phyloP scores from a whole-genome alignment of 345 rosid species.

The Ceriops zippeliana region DNA sequence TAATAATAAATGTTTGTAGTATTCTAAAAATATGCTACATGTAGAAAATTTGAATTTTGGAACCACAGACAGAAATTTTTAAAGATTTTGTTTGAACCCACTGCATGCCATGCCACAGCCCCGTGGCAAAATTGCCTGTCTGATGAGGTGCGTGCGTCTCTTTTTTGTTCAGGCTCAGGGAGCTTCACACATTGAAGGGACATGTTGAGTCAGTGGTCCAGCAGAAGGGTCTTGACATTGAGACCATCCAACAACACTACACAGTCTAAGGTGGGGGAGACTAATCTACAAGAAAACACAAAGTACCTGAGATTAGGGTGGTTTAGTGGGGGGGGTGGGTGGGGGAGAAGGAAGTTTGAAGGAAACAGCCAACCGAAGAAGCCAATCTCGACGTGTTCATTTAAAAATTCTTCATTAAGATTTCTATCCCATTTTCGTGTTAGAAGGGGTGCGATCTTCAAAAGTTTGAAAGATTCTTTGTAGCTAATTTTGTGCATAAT shows the following conservation, averaged over 20 bases:
- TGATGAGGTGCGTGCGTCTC: background rate
- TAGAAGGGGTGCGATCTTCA: background rate
- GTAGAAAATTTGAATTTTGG: too few relatives aligned
- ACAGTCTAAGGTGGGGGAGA: constrained; percentile 34
- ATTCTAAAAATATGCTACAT: too few relatives aligned
- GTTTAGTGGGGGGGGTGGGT: background rate
- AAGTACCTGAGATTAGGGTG: background rate
- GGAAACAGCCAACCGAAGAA: background rate
- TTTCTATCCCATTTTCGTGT: background rate
- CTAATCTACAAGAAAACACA: background rate
- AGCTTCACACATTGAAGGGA: constrained; percentile 67
- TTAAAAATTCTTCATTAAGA: background rate
- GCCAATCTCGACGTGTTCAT: background rate
- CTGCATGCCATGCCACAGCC: too few relatives aligned
- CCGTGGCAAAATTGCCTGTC: background rate
- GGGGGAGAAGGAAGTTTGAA: background rate
- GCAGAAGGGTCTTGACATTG: constrained; percentile 68
- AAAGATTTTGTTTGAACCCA: too few relatives aligned
- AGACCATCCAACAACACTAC: constrained; percentile 69
- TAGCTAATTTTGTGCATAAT: background rate
- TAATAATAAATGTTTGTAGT: too few relatives aligned
- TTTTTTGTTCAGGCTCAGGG: constrained; percentile 46
- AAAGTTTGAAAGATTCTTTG: background rate
- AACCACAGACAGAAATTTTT: too few relatives aligned
- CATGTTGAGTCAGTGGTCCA: constrained; percentile 71